Base-by-base conservation (phyloP, 139 green algal genomes). In the Chlamydomonas sp. region DNA sequence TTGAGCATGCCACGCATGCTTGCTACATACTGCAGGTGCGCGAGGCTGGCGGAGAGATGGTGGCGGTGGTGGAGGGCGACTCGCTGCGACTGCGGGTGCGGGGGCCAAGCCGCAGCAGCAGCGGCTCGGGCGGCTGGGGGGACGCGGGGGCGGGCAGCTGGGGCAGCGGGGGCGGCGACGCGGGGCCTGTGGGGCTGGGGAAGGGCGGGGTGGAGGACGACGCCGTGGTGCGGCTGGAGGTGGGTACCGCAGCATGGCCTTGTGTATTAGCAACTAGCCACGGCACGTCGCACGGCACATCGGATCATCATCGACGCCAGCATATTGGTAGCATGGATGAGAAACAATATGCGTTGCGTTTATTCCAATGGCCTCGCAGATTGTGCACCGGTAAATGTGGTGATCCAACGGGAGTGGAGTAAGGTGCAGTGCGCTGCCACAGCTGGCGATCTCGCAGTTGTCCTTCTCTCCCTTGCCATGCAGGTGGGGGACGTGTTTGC, bases 51-150 rank as follows among this genome's bases (percentile, higher is more conserved):
- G n/a, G 64, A 1, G 31, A 49, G 1, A 68, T 85, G 17, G 2
- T 1, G 58, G 49, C 67, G 17, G 58, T 85, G 17, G 67, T 85
- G 80, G 80, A 85, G 58, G 80, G 80, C 1, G 80, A 85, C 68
- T 17, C 80, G 6, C 71, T 77, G n/a, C 20, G 71, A n/a, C 71
- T 77, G 71, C 20, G 20, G 20, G n/a, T 77, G 20, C 71, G 63
- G n/a, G 63, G 31, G 63, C 75, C 31, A 7, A 63, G 63, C 78
- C 63, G 5, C 16, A 57, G 63, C 63, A n/a, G 79, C 8, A 12
- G 63, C 7, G 58, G 72, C 10, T 18, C 1, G 69, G 1, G 71
- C 71, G 12, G 20, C 71, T 10, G 9, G 71, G 71, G 20, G 20
- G 4, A 10, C 18, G 5, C 5, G 20, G 20, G 18, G 49, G 61